phyloP scores from a whole-genome alignment of 2,329 filamentous ascomycete species.

The Colletotrichum cuscutae region DNA sequence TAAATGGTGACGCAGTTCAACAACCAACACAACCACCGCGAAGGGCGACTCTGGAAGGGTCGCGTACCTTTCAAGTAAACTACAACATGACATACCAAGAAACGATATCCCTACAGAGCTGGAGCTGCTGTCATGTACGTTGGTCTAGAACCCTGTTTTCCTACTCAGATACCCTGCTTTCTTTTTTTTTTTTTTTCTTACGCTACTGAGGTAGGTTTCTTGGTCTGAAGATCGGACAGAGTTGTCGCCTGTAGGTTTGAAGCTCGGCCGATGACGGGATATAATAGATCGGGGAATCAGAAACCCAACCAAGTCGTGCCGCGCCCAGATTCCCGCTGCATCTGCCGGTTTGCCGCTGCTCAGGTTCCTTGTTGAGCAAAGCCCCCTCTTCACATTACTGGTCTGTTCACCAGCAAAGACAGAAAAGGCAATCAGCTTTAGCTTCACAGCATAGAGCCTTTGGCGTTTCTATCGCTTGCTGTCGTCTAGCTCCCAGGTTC shows the following conservation, averaged over 20 bases:
- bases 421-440: constrained; percentile 17
- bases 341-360: background rate
- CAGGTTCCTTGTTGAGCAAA: background rate
- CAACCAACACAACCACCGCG: too few relatives aligned
- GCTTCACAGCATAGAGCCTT: background rate
- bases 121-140: background rate
- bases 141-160: background rate
- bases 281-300: background rate
- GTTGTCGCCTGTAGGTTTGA: constrained; percentile 6
- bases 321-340: background rate
- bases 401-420: background rate
- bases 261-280: constrained; percentile 4
- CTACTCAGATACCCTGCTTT: background rate
- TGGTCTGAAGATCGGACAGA: background rate
- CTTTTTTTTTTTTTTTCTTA: background rate
- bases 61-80: background rate
- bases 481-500: background rate
- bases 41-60: background rate
- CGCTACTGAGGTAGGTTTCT: background rate
- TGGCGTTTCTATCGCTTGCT: background rate
- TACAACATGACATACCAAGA: background rate
- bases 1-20: background rate
- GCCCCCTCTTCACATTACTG: background rate
- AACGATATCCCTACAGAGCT: background rate
- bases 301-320: constrained; percentile 3